phyloP scores from a whole-genome alignment of 2,329 filamentous ascomycete genomes.

The Monosporascus ibericus region DNA sequence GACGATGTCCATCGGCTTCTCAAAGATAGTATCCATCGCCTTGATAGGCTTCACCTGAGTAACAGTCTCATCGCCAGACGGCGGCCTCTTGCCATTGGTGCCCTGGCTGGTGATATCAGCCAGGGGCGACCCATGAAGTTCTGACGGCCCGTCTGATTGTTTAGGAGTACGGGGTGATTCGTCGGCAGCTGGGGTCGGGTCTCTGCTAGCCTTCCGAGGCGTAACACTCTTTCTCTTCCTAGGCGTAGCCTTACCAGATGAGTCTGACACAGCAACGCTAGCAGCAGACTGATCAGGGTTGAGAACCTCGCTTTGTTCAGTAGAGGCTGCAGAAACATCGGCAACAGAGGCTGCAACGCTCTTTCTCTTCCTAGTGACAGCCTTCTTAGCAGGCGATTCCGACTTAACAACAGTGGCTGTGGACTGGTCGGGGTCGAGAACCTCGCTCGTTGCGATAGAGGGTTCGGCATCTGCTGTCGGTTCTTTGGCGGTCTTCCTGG shows the following conservation, averaged over 20 bases:
- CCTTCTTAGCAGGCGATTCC: background rate
- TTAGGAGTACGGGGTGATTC: constrained; percentile 43
- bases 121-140: constrained; percentile 52
- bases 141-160: constrained; percentile 46
- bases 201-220: constrained; percentile 32
- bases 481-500: too few relatives aligned
- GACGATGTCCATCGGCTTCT: constrained; percentile 90
- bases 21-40: constrained; percentile 69
- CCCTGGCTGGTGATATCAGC: constrained; percentile 66
- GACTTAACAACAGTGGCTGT: constrained; percentile 11
- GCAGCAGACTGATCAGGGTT: constrained; percentile 43
- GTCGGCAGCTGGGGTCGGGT: constrained; percentile 33
- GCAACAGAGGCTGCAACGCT: constrained; percentile 10
- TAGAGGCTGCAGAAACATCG: too few relatives aligned
- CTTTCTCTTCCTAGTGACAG: constrained; percentile 24
- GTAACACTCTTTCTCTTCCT: constrained; percentile 62
- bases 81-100: constrained; percentile 51
- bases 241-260: constrained; percentile 42
- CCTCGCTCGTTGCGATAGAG: constrained; percentile 4
- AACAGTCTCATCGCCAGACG: constrained; percentile 38
- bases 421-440: constrained; percentile 24
- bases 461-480: too few relatives aligned
- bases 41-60: constrained; percentile 64
- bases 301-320: constrained; percentile 56
- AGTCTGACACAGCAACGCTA: constrained; percentile 21